Percentiles rank a stretch among this genome's conserved stretches.
phyloP scores from a whole-genome alignment of 2,329 filamentous ascomycete genomes.

The Xenoacremonium recifei region DNA sequence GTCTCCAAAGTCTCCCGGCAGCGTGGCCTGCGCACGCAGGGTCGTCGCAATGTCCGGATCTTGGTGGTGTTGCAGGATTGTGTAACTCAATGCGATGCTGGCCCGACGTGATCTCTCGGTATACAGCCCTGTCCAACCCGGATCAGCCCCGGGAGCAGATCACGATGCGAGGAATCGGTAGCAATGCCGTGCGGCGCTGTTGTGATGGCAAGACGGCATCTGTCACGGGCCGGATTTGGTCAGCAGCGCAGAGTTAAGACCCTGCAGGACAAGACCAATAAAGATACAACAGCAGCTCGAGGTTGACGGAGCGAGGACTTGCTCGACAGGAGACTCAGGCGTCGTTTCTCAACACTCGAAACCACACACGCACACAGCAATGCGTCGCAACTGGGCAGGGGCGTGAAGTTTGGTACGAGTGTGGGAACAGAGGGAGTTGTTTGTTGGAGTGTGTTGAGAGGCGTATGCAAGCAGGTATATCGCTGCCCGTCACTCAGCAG shows the following conservation, averaged over 20 bases:
- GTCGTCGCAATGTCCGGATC: slow-evolving; percentile 15
- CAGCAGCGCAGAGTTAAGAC: not conserved
- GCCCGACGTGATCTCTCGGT: slow-evolving; percentile 17
- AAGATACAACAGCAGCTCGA: too few species aligned
- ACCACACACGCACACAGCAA: not conserved
- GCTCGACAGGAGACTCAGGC: slow-evolving; percentile 4
- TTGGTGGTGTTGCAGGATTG: slow-evolving; percentile 17
- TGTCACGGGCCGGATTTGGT: slow-evolving; percentile 4
- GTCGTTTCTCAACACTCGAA: slow-evolving; percentile 10
- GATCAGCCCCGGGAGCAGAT: slow-evolving; percentile 15
- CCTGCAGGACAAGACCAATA: not conserved
- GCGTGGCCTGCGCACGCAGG: slow-evolving; percentile 14
- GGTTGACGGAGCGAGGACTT: too few species aligned
- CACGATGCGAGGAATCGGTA: slow-evolving; percentile 12
- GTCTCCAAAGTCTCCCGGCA: slow-evolving; percentile 12
- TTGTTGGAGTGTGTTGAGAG: slow-evolving; percentile 17
- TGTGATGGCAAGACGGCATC: slow-evolving; percentile 9
- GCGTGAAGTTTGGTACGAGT: slow-evolving; percentile 24
- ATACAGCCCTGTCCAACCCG: slow-evolving; percentile 18
- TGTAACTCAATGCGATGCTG: slow-evolving; percentile 19
- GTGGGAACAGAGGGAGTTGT: slow-evolving; percentile 23
- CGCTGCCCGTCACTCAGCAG: slow-evolving; percentile 29
- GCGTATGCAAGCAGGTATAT: slow-evolving; percentile 31
- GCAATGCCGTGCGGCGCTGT: slow-evolving; percentile 14
- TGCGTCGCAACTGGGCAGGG: slow-evolving; percentile 12